Conservation (phyloP, 2,329 filamentous ascomycete species). For the Aureobasidium sp. region DNA sequence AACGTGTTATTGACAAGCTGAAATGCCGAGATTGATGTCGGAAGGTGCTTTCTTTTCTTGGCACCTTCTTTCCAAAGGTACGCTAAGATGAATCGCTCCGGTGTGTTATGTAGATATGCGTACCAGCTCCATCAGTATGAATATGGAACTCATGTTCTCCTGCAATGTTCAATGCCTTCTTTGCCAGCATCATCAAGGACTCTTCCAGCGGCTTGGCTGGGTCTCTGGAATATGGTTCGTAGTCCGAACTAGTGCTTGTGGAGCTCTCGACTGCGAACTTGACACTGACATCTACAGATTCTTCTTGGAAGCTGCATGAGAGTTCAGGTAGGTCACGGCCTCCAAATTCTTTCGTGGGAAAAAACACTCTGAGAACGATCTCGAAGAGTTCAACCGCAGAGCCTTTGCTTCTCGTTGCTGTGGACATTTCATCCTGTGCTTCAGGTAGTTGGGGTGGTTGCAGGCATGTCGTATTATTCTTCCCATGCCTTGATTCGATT, state of each 20-base stretch:
- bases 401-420: neutral
- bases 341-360: neutral
- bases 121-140: neutral
- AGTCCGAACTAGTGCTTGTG: neutral
- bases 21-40: neutral
- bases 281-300: neutral
- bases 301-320: neutral
- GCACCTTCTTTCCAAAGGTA: neutral
- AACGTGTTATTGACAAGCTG: neutral
- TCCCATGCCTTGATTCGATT: too few relatives aligned
- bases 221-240: neutral
- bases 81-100: neutral
- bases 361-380: neutral
- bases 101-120: neutral
- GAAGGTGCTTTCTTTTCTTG: neutral
- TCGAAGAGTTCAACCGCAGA: neutral
- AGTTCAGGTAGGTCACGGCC: neutral
- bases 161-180: neutral
- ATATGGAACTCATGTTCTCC: conserved; percentile 4
- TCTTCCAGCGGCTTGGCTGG: neutral
- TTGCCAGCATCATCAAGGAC: neutral
- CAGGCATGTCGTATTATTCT: too few relatives aligned
- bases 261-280: conserved; percentile 4
- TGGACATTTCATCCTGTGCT: neutral
- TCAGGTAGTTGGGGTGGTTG: too few relatives aligned